Evolutionary conservation across 768 basidiomycete genomes (phyloP), one percentile per base, ranked within the genome.

Genomic region (Kwoniella mangroviensis): DNA sequence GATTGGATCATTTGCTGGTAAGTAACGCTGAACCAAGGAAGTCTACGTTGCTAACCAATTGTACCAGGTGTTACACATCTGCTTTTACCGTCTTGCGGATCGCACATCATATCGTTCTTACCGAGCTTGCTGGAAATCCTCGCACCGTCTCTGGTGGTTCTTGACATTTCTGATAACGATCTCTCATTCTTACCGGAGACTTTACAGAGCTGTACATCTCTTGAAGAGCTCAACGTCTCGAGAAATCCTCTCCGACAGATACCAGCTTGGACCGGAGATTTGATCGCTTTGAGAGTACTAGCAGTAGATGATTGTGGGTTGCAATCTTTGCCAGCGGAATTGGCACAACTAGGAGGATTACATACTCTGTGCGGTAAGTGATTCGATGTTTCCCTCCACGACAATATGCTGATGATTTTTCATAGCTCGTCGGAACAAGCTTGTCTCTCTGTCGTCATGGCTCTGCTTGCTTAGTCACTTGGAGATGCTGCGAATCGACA

Each of bases 191-290:
- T 99, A 56, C 94, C 97, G 12, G 90, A 91, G 21, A 88, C 90
- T 19, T 87, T 99, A 55, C 89, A 89, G n/a, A 84, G 88, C 15
- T 97, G 95, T 80, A 85, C 86, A 71, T 87, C 86, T 76, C 88
- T 99, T 43, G 94, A 98, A 82, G 97, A 99, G 83, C 87, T 99
- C 55, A 96, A 98, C 80, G 87, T 98, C 63, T 92, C 92, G 12
- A 91, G 89, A 61, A 99, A 99, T 82, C 92, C 92, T 7, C 86
- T 98, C 28, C 89, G 92, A 55, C 90, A 90, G n/a, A 87, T 98
- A n/a, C 97, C 97, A 17, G 86, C 89, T 28, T 98, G 95, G 84
- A 86, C 98, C 57, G 88, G 90, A 28, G 87, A 91, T 68, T 86
- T 98, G 34, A 83, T 85, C 6, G 89, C 89, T 72, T 88, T 98